A percentile compares a stretch with the other conserved stretches of the same genome.
Conservation (phyloP, 352 stramenopile genomes). For the Salisapilia sapeloensis region DNA sequence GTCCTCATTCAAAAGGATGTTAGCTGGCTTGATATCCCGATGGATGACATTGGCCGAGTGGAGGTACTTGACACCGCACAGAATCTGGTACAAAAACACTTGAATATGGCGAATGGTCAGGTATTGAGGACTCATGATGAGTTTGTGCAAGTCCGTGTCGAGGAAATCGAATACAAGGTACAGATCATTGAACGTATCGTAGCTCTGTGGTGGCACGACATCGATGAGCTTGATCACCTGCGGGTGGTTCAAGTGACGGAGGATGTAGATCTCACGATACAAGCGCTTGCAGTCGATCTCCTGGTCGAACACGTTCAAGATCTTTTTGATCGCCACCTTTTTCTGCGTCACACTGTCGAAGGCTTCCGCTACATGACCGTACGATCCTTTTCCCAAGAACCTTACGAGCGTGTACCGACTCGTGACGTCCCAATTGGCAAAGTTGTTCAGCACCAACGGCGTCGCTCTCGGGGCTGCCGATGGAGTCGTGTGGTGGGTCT, state of each 20-base stretch:
- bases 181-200: conserved; percentile 76
- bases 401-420: conserved; percentile 65
- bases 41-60: conserved; percentile 86
- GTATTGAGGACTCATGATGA: conserved; percentile 88
- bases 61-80: conserved; percentile 93
- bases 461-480: conserved; percentile 41
- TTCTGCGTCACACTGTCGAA: conserved; percentile 64
- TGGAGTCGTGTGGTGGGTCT: conserved; percentile 29
- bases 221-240: conserved; percentile 75
- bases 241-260: conserved; percentile 59
- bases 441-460: conserved; percentile 65
- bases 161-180: conserved; percentile 89
- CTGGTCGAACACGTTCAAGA: conserved; percentile 80
- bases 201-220: conserved; percentile 68
- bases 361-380: conserved; percentile 71
- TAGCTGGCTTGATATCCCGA: conserved; percentile 79
- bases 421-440: conserved; percentile 71
- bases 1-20: conserved; percentile 80
- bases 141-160: conserved; percentile 87
- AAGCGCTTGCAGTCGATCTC: conserved; percentile 79
- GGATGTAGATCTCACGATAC: conserved; percentile 79
- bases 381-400: conserved; percentile 69
- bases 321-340: conserved; percentile 82
- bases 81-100: conserved; percentile 93
- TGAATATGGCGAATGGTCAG: conserved; percentile 91